phyloP scores from a whole-genome alignment of 1,139 yeast genomes.

The Nakaseomyces nivariensis region DNA sequence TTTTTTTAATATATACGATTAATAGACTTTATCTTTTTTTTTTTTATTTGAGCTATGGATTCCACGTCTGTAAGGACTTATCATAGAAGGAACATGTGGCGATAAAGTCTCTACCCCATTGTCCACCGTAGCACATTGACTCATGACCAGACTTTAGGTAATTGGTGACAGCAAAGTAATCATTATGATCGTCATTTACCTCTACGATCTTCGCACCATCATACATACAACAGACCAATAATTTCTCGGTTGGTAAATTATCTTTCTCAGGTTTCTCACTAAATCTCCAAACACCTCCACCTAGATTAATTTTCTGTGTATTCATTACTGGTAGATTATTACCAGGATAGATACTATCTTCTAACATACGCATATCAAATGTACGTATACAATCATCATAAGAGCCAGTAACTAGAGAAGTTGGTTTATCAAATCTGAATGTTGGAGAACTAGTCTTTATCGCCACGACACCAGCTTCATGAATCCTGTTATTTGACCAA shows the following conservation, averaged over 20 bases:
- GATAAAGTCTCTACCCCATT: constrained; percentile 54
- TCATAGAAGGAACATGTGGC: constrained; percentile 92
- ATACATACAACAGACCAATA: constrained; percentile 87
- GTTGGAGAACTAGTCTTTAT: constrained; percentile 32
- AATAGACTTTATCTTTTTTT: background rate
- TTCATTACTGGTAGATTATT: constrained; percentile 18
- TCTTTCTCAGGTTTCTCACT: constrained; percentile 44
- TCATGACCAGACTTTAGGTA: constrained; percentile 65
- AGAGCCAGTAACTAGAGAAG: constrained; percentile 76
- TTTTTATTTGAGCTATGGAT: background rate
- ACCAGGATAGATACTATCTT: constrained; percentile 26
- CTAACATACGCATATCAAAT: constrained; percentile 54
- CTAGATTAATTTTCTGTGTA: constrained; percentile 41
- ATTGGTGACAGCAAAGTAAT: constrained; percentile 30
- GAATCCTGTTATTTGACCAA: constrained; percentile 53
- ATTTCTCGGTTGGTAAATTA: constrained; percentile 26
- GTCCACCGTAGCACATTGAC: constrained; percentile 94
- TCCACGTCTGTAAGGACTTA: constrained; percentile 68
- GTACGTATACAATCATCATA: constrained; percentile 73
- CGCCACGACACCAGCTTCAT: constrained; percentile 83
- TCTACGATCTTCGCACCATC: constrained; percentile 73
- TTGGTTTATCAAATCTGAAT: constrained; percentile 32
- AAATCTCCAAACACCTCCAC: constrained; percentile 95
- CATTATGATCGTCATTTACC: constrained; percentile 23
- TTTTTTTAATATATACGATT: background rate